Percentiles rank a stretch among this genome's conserved stretches.
Evolutionary conservation across 306 rosid species (phyloP).

Genomic region (Prunus padus): DNA sequence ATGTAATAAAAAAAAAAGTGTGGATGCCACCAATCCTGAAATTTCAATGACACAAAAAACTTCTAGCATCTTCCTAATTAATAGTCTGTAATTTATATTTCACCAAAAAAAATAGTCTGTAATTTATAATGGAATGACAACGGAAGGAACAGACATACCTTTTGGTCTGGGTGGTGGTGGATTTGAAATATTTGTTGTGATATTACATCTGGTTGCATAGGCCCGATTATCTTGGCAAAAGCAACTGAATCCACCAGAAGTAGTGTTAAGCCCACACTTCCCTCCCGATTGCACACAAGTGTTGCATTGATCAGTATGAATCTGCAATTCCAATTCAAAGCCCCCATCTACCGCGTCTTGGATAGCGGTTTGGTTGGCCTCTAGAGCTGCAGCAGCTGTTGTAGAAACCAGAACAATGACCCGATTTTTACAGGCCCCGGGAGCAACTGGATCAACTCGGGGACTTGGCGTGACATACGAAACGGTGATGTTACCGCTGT

Average conservation of each 20-base stretch:
- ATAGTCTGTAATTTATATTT: neutral
- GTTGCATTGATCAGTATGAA: neutral
- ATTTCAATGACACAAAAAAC: neutral
- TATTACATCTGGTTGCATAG: neutral
- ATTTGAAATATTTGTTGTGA: too few species aligned
- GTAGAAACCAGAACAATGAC: neutral
- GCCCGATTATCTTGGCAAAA: neutral
- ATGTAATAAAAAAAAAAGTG: too few species aligned
- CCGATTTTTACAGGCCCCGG: accelerated
- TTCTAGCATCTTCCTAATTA: neutral
- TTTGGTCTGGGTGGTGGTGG: too few species aligned
- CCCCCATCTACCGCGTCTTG: neutral
- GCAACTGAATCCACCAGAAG: neutral
- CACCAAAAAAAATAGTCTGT: neutral
- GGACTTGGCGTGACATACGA: too few species aligned
- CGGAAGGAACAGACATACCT: slow-evolving; percentile 5
- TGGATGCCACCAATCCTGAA: neutral
- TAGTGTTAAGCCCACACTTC: neutral
- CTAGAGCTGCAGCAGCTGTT: neutral
- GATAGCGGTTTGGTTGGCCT: neutral
- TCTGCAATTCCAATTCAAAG: neutral
- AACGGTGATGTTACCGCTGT: too few species aligned
- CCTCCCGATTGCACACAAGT: neutral
- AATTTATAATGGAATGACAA: neutral
- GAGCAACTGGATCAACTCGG: too few species aligned